A percentile compares a stretch with the other conserved stretches of the same genome.
These are phyloP conservation scores for cucumber (Cucumis sativus) DNA, from an alignment of 306 rosid species.

Conservation along the genomic window DNA sequence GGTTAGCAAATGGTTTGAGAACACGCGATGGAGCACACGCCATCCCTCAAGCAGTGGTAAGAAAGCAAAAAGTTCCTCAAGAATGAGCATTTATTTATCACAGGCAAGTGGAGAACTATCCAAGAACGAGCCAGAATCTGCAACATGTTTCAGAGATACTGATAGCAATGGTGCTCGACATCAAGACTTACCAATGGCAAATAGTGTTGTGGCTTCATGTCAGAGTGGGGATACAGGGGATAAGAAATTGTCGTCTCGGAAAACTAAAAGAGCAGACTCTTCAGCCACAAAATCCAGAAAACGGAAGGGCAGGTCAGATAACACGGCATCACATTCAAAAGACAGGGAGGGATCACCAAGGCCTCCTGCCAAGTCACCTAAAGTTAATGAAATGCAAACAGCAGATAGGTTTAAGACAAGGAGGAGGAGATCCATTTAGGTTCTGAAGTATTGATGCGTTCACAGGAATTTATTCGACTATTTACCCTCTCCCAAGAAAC, in stretches of 20 bases:
- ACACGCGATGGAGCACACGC: conserved; percentile 60
- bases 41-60: conserved; percentile 24
- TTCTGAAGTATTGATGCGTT: conserved; percentile 12
- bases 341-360: conserved; percentile 6
- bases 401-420: conserved; percentile 29
- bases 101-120: conserved; percentile 7
- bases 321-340: conserved; percentile 19
- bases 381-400: conserved; percentile 15
- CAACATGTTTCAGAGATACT: neutral
- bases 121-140: conserved; percentile 9
- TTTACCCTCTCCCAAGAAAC: neutral
- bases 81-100: conserved; percentile 7
- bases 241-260: conserved; percentile 8
- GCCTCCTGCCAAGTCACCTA: conserved; percentile 17
- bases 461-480: neutral
- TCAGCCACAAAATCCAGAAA: conserved; percentile 30
- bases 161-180: conserved; percentile 13
- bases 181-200: conserved; percentile 10
- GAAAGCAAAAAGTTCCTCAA: conserved; percentile 21
- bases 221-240: conserved; percentile 17
- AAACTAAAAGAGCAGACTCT: conserved; percentile 22
- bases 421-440: conserved; percentile 32
- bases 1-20: conserved; percentile 95
- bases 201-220: conserved; percentile 1
- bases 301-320: conserved; percentile 44